Base-by-base conservation (phyloP, 2,329 filamentous ascomycete genomes). In the Colletotrichum agaves region DNA sequence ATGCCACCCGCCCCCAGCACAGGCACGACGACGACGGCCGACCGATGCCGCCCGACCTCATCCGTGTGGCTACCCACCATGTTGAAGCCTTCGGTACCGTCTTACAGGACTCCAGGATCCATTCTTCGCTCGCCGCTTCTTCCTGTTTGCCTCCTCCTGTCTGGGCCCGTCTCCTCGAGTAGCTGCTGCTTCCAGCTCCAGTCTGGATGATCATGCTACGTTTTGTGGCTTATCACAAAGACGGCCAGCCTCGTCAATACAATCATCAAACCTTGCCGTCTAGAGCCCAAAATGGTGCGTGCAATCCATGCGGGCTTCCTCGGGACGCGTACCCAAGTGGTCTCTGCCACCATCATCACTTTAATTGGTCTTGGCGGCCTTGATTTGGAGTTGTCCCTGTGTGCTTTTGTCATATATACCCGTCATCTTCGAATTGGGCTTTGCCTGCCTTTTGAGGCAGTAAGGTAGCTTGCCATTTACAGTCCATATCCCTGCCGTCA, bases 1-100 rank as follows among this genome's bases (percentile, higher is more conserved):
- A 64, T 64, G 46, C 55, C 61, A 64, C 53, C 64, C 53, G 39
- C 46, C 47, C 43, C 46, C 61, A 55, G 19, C 15, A 44, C 61
- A 67, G 3, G 61, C 46, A 64, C 64, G 11, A 52, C 19, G 35
- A 63, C 39, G 46, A 67, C 61, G 46, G 46, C 39, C 64, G 53
- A 61, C 53, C 46, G 61, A 67, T 53, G 64, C 63, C 50, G 50
- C 53, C 64, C 46, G 12, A 55, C 33, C 53, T 64, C 64, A 49
- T 35, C 27, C 37, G 37, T 53, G 53, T 39, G 31, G 19, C 64
- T 17, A 52, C 19, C 35, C 58, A 35, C 46, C 6, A 43, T 12
- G 44, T 10, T 0, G 44, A 13, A 10, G 46, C 21, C 33, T 41
- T 41, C 27, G 4, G 7, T 35, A 3, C 41, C 27, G 47, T 50